phyloP scores from a whole-genome alignment of 345 rosid species.

The Citrus sinensis region DNA sequence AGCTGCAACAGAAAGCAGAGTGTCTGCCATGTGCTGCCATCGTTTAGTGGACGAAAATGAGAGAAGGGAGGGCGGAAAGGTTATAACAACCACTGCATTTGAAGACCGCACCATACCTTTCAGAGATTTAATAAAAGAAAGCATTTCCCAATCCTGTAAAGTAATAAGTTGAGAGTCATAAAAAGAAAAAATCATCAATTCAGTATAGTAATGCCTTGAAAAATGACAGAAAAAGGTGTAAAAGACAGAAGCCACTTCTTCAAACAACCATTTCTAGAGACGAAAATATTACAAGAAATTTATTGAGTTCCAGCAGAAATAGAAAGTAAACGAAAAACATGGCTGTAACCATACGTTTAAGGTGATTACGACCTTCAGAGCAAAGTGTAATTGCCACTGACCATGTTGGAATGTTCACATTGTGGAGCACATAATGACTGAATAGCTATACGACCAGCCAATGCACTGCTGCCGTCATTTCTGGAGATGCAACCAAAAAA shows the following conservation, averaged over 20 bases:
- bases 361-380: constrained; percentile 10
- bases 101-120: constrained; percentile 73
- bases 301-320: background rate
- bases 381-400: constrained; percentile 21
- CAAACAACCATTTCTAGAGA: background rate
- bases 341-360: constrained; percentile 9
- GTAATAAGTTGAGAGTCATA: constrained; percentile 1
- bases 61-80: constrained; percentile 74
- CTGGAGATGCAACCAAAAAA: constrained; percentile 32
- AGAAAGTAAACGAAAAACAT: background rate
- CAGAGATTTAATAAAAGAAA: constrained; percentile 72
- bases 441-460: constrained; percentile 71
- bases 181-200: background rate
- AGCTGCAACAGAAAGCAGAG: constrained; percentile 80
- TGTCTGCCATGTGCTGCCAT: constrained; percentile 90
- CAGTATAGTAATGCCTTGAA: background rate
- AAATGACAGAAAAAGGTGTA: background rate
- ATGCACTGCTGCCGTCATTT: constrained; percentile 44
- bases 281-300: background rate
- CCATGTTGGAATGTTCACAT: constrained; percentile 68
- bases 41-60: constrained; percentile 64
- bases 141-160: constrained; percentile 80
- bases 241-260: background rate
- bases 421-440: constrained; percentile 91
- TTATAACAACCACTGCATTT: constrained; percentile 74